Evolutionary conservation across 192 early-diverging fungal genomes (phyloP).

Genomic region (Dissophora globulifera): DNA sequence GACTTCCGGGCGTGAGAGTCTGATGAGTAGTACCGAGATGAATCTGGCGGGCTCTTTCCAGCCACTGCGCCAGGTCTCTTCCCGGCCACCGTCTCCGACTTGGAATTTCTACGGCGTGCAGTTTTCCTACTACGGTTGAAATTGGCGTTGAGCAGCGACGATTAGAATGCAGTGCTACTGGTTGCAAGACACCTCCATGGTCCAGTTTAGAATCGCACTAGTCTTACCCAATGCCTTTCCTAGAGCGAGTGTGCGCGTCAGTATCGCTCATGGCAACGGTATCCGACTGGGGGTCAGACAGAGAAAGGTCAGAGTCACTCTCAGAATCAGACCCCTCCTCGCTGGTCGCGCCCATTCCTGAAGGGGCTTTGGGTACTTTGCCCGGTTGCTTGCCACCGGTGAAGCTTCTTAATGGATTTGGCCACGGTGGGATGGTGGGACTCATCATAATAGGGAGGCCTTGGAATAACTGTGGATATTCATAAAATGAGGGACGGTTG

Average conservation of each 20-base stretch:
- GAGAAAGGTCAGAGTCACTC: slow-evolving; percentile 33
- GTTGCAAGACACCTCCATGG: too few species aligned
- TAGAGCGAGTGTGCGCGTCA: slow-evolving; percentile 10
- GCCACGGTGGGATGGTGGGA: slow-evolving; percentile 28
- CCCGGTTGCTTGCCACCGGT: slow-evolving; percentile 50
- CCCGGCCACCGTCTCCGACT: slow-evolving; percentile 7
- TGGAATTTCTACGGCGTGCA: slow-evolving; percentile 15
- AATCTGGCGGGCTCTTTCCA: slow-evolving; percentile 34
- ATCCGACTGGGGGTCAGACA: slow-evolving; percentile 23
- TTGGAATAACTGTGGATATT: slow-evolving; percentile 15
- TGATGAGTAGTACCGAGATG: background rate
- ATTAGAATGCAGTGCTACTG: background rate
- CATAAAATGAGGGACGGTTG: too few species aligned
- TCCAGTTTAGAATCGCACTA: too few species aligned
- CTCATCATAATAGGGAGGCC: slow-evolving; percentile 28
- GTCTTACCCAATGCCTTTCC: slow-evolving; percentile 37
- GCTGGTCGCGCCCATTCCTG: slow-evolving; percentile 12
- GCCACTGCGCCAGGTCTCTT: slow-evolving; percentile 23
- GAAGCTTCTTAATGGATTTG: slow-evolving; percentile 15
- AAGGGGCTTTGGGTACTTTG: slow-evolving; percentile 31
- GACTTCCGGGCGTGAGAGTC: slow-evolving; percentile 35
- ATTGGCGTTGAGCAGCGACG: background rate
- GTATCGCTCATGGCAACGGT: slow-evolving; percentile 17
- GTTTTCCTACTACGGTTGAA: slow-evolving; percentile 32
- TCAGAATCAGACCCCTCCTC: slow-evolving; percentile 38